Evolutionary conservation across 1,139 yeast species (phyloP).

Genomic region (Meyerozyma sp.): DNA sequence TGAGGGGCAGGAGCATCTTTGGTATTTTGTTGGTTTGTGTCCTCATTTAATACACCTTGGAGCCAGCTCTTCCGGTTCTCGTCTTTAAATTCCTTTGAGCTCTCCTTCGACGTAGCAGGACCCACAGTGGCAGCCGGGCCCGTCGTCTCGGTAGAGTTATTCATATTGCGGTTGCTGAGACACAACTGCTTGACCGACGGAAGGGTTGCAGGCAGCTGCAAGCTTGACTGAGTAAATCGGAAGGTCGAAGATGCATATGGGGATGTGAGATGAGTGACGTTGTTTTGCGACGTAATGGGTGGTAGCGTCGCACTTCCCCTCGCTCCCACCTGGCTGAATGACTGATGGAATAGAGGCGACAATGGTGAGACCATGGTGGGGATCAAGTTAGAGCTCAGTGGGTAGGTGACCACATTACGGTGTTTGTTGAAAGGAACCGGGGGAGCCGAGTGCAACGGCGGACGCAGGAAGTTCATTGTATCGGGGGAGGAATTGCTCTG

Average conservation of each 20-base stretch:
- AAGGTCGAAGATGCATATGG: constrained; percentile 7
- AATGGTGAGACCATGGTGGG: constrained; percentile 36
- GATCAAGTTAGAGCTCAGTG: constrained; percentile 14
- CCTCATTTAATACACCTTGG: constrained; percentile 6
- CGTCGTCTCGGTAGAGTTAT: neutral
- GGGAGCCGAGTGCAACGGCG: constrained; percentile 11
- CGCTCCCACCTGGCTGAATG: constrained; percentile 21
- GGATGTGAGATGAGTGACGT: neutral
- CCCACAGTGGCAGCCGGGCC: neutral
- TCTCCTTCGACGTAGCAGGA: neutral
- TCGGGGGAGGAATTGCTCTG: neutral
- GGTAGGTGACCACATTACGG: neutral
- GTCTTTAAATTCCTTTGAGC: neutral
- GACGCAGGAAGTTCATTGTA: neutral
- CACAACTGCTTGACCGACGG: constrained; percentile 1
- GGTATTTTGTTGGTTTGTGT: neutral
- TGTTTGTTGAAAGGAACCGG: constrained; percentile 7
- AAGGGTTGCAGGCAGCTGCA: neutral
- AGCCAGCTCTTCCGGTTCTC: constrained; percentile 4
- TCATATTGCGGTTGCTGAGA: neutral
- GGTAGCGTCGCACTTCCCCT: neutral
- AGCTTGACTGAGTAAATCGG: neutral
- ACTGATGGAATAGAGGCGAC: constrained; percentile 38
- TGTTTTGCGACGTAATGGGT: neutral
- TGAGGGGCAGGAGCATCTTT: neutral